Percentiles rank a stretch among this genome's conserved stretches.
These are phyloP conservation scores for Diutina sp. DNA, from an alignment of 1,139 yeast genomes.

Conservation along the genomic window DNA sequence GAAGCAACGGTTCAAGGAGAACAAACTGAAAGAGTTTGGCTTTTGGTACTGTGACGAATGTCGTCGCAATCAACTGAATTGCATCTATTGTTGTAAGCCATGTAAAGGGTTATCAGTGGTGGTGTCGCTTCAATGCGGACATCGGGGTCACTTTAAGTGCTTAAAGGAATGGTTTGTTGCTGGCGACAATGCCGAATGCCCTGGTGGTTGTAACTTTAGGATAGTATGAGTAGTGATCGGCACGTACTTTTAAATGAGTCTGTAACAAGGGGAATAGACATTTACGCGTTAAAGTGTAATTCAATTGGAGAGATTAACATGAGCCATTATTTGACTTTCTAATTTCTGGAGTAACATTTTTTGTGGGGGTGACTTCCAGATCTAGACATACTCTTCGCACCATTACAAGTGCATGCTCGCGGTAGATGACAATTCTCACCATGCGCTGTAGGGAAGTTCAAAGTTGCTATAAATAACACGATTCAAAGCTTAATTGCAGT, in stretches of 20 bases:
- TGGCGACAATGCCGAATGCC: slow-evolving; percentile 59
- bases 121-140: slow-evolving; percentile 68
- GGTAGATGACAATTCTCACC: too few species aligned
- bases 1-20: slow-evolving; percentile 19
- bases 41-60: slow-evolving; percentile 83
- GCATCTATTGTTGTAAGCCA: slow-evolving; percentile 75
- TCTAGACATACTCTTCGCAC: too few species aligned
- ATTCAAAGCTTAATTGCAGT: too few species aligned
- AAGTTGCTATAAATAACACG: too few species aligned
- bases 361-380: too few species aligned
- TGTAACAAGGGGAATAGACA: too few species aligned
- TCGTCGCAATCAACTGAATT: slow-evolving; percentile 43
- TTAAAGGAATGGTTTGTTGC: slow-evolving; percentile 65
- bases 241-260: neutral
- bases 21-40: slow-evolving; percentile 28
- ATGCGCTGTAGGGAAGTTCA: too few species aligned
- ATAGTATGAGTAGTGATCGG: neutral
- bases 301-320: too few species aligned
- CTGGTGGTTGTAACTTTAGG: slow-evolving; percentile 49
- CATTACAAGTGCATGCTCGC: too few species aligned
- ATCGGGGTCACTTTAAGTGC: slow-evolving; percentile 77
- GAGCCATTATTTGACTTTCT: too few species aligned
- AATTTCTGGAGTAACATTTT: too few species aligned
- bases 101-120: slow-evolving; percentile 60
- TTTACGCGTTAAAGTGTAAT: too few species aligned